These are phyloP conservation scores for Colletotrichum costaricense DNA, from an alignment of 2,329 filamentous ascomycete species.

Conservation along the genomic window DNA sequence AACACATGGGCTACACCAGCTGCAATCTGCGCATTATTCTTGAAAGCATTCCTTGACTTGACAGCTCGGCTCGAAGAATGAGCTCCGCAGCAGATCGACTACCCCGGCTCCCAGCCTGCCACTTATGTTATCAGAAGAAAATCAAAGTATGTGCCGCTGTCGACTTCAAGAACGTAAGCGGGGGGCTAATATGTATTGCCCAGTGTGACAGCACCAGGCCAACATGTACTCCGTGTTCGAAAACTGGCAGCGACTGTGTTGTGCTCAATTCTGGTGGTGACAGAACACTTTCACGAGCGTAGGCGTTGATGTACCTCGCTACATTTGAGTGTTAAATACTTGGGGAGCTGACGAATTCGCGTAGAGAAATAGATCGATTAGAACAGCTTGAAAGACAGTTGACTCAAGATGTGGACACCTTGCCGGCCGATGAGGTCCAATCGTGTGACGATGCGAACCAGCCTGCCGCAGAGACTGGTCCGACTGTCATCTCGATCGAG, in stretches of 20 bases:
- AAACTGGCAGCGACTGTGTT: constrained; percentile 41
- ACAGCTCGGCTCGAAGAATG: constrained; percentile 4
- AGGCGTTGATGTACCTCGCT: too few relatives aligned
- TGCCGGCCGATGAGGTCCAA: too few relatives aligned
- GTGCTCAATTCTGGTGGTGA: constrained; percentile 41
- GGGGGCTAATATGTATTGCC: not conserved
- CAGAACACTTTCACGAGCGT: constrained; percentile 39
- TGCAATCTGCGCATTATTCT: too few relatives aligned
- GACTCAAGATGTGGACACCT: too few relatives aligned
- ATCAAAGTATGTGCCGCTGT: constrained; percentile 20
- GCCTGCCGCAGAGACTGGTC: too few relatives aligned
- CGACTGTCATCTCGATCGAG: too few relatives aligned
- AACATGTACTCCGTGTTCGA: constrained; percentile 43
- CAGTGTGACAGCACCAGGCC: constrained; percentile 45
- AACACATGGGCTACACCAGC: not conserved
- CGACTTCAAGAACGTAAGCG: not conserved
- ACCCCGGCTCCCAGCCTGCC: constrained; percentile 30
- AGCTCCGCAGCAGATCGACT: not conserved
- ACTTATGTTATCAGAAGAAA: constrained; percentile 32
- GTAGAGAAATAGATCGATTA: too few relatives aligned
- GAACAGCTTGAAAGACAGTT: too few relatives aligned
- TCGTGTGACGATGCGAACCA: too few relatives aligned
- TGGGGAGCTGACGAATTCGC: too few relatives aligned
- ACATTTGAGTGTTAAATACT: too few relatives aligned
- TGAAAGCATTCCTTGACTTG: not conserved